A percentile compares a stretch with the other conserved stretches of the same genome.
These are phyloP conservation scores for Paramecium primaurelia DNA, from an alignment of 73 alveolate genomes.

Conservation along the genomic window DNA sequence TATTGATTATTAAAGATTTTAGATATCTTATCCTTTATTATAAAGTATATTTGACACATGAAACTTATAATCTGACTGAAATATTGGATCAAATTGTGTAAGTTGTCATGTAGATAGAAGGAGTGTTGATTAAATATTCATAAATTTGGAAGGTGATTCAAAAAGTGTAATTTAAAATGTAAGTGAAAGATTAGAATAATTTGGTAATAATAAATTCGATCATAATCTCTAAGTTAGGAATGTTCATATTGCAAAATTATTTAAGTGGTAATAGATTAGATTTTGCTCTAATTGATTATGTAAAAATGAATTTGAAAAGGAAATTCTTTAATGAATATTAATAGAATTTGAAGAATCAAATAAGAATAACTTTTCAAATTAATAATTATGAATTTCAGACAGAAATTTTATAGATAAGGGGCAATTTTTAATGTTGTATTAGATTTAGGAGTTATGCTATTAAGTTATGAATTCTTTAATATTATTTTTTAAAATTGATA, in stretches of 20 bases:
- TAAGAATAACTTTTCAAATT: neutral
- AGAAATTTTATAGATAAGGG: neutral
- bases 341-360: neutral
- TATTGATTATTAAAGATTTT: neutral
- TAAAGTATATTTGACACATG: slow-evolving; percentile 5
- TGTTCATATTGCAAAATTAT: neutral
- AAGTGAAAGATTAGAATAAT: neutral
- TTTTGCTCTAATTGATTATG: slow-evolving; percentile 8
- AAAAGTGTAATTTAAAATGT: neutral
- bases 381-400: neutral
- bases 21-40: neutral
- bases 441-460: too few species aligned
- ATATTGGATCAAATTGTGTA: neutral
- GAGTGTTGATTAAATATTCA: neutral
- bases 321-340: neutral
- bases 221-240: slow-evolving; percentile 41
- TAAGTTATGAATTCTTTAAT: too few species aligned
- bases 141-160: neutral
- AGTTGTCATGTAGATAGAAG: neutral
- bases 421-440: neutral
- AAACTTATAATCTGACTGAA: neutral
- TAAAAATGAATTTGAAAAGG: neutral
- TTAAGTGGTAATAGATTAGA: slow-evolving; percentile 32
- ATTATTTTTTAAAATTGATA: too few species aligned
- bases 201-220: slow-evolving; percentile 6